Conservation (phyloP, 192 early-diverging fungal species). For the Rhizophagus sp. region DNA sequence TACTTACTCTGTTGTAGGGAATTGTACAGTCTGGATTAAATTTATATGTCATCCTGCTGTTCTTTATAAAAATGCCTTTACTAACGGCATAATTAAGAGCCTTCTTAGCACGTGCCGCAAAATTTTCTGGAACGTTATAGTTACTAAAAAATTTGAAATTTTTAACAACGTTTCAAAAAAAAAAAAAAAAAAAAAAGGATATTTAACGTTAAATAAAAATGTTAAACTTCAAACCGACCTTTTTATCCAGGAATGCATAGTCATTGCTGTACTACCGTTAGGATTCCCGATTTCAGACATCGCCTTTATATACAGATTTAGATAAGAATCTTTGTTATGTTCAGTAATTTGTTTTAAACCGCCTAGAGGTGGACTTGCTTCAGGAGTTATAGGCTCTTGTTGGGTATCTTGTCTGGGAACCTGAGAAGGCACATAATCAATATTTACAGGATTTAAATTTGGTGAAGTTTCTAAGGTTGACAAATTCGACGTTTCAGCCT, state of each 20-base stretch:
- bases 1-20: background rate
- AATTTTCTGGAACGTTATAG: background rate
- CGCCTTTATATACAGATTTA: background rate
- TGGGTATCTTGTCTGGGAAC: background rate
- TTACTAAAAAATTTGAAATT: background rate
- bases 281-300: background rate
- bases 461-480: background rate
- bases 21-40: background rate
- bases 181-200: background rate
- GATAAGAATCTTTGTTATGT: background rate
- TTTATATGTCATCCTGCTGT: background rate
- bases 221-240: background rate
- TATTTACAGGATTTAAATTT: background rate
- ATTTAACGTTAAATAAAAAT: too few species aligned
- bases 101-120: background rate
- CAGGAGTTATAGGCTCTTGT: background rate
- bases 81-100: background rate
- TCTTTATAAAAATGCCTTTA: conserved; percentile 3
- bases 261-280: background rate
- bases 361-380: background rate
- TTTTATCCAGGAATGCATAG: conserved; percentile 2
- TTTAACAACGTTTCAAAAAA: too few species aligned
- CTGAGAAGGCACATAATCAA: background rate
- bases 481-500: background rate
- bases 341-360: background rate